phyloP scores from a whole-genome alignment of 2,329 filamentous ascomycete species.

The Decorospora gaudefroyi region DNA sequence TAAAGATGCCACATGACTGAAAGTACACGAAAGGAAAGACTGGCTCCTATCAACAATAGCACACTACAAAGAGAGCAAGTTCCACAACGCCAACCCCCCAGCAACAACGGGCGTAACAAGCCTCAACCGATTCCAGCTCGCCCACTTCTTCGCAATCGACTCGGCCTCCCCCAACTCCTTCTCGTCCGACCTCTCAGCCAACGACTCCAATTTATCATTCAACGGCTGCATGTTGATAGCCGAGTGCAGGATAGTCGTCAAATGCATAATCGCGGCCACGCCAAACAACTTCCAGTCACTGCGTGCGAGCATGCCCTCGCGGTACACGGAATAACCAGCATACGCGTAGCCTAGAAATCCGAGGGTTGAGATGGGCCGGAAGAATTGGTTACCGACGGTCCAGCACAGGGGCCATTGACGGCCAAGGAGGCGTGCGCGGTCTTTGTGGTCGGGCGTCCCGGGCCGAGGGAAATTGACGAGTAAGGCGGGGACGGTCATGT shows the following conservation, averaged over 20 bases:
- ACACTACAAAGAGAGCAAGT: slow-evolving; percentile 32
- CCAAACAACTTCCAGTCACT: slow-evolving; percentile 56
- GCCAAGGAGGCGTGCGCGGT: slow-evolving; percentile 53
- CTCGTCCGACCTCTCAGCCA: slow-evolving; percentile 41
- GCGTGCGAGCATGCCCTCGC: slow-evolving; percentile 34
- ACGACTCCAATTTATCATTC: slow-evolving; percentile 54
- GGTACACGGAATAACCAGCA: slow-evolving; percentile 47
- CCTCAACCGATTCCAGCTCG: slow-evolving; percentile 43
- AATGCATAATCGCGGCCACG: slow-evolving; percentile 51
- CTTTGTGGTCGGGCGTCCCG: slow-evolving; percentile 48
- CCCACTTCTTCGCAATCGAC: slow-evolving; percentile 44
- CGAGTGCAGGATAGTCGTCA: slow-evolving; percentile 56
- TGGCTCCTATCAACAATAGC: no score
- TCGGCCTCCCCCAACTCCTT: slow-evolving; percentile 43
- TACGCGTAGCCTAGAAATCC: slow-evolving; percentile 56
- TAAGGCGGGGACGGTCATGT: slow-evolving; percentile 57
- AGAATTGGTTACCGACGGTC: slow-evolving; percentile 57
- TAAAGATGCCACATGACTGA: no score
- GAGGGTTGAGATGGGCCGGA: slow-evolving; percentile 57
- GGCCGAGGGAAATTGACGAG: slow-evolving; percentile 54
- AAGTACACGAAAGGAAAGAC: no score
- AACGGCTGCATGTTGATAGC: slow-evolving; percentile 58
- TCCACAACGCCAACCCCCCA: slow-evolving; percentile 41
- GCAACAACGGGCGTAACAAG: slow-evolving; percentile 44
- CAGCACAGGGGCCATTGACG: slow-evolving; percentile 58